Percentiles rank a stretch among this genome's conserved stretches.
These are phyloP conservation scores for Clonostachys solani DNA, from an alignment of 2,329 filamentous ascomycete genomes.

Conservation along the genomic window DNA sequence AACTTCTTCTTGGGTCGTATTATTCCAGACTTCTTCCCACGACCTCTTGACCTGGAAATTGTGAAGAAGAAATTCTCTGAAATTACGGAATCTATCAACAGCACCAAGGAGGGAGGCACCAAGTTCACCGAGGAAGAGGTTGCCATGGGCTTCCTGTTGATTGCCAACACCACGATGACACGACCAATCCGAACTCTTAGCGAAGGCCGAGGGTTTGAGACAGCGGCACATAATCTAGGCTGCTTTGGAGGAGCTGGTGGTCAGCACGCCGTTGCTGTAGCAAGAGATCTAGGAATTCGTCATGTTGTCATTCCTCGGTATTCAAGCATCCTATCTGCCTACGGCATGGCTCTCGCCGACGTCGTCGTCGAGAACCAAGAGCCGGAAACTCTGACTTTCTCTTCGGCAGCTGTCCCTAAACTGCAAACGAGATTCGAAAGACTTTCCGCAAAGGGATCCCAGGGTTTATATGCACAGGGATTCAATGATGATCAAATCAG, in stretches of 20 bases:
- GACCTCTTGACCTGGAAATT: slow-evolving; percentile 29
- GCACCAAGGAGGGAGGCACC: slow-evolving; percentile 9
- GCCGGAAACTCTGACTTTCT: slow-evolving; percentile 14
- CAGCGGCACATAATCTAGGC: slow-evolving; percentile 14
- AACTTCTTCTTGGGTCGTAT: slow-evolving; percentile 63
- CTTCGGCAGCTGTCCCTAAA: slow-evolving; percentile 3
- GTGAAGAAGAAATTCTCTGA: slow-evolving; percentile 30
- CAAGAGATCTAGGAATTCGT: slow-evolving; percentile 18
- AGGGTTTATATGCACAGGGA: not conserved
- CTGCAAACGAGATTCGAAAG: not conserved
- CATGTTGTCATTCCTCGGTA: slow-evolving; percentile 22
- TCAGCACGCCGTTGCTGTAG: slow-evolving; percentile 23
- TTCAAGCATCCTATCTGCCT: slow-evolving; percentile 25
- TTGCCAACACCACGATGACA: slow-evolving; percentile 72
- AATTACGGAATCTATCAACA: slow-evolving; percentile 22
- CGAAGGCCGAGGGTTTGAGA: slow-evolving; percentile 16
- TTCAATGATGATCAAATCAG: slow-evolving; percentile 25
- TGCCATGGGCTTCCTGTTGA: slow-evolving; percentile 69
- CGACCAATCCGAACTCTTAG: slow-evolving; percentile 51
- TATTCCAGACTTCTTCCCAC: slow-evolving; percentile 60
- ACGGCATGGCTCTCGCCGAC: slow-evolving; percentile 24
- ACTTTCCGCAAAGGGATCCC: not conserved
- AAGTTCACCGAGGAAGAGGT: slow-evolving; percentile 13
- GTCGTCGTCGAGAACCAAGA: slow-evolving; percentile 22
- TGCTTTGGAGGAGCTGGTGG: slow-evolving; percentile 14